Conservation (phyloP, 1,284 basidiomycete species). For the Pyrrhoderma noxium region DNA sequence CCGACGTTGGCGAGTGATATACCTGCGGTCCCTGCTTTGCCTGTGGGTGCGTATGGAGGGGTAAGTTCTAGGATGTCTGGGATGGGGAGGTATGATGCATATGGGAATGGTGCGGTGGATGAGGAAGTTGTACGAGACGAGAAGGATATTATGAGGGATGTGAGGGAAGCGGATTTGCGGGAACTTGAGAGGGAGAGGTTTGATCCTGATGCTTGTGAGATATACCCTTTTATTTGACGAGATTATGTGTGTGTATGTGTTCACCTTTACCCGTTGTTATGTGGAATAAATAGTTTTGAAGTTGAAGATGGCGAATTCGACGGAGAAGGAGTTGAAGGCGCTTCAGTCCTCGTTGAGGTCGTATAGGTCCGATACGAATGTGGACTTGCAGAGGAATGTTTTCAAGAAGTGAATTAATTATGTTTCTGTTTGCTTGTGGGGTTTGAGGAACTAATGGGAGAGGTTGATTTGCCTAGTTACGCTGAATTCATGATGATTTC, state of each 20-base stretch:
- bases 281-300: constrained; percentile 51
- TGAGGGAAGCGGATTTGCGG: constrained; percentile 45
- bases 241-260: neutral
- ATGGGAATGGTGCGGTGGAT: constrained; percentile 25
- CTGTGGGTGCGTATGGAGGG: constrained; percentile 31
- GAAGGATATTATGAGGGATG: constrained; percentile 39
- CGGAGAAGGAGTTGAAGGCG: constrained; percentile 67
- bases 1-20: constrained; percentile 40
- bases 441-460: constrained; percentile 8
- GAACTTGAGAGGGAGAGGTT: constrained; percentile 70
- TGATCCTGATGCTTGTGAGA: constrained; percentile 76
- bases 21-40: constrained; percentile 42
- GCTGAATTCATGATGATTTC: constrained; percentile 95
- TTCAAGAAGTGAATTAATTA: constrained; percentile 71
- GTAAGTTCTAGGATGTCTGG: constrained; percentile 18
- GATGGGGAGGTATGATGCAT: constrained; percentile 21
- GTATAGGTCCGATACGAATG: constrained; percentile 57
- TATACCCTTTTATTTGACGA: neutral
- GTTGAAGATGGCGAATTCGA: constrained; percentile 70
- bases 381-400: constrained; percentile 75
- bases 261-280: neutral
- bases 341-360: constrained; percentile 63
- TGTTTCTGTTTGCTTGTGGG: neutral
- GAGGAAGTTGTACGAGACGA: constrained; percentile 40
- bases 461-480: constrained; percentile 49